Conservation (phyloP, 192 early-diverging fungal species). For the Entomortierella lignicola region DNA sequence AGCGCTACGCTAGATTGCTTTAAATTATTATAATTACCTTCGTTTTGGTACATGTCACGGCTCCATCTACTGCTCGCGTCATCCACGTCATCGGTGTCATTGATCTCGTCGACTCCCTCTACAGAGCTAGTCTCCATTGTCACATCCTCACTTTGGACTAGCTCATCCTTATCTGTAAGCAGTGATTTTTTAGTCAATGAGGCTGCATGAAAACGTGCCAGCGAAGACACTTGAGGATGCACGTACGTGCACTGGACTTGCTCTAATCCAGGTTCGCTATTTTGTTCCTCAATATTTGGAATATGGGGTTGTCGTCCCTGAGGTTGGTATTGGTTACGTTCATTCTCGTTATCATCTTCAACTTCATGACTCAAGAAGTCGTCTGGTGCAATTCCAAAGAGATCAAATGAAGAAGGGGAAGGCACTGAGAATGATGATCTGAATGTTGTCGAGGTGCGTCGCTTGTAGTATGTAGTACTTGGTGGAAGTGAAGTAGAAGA, state of each 20-base stretch:
- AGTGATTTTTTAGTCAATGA: too few relatives aligned
- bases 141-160: too few relatives aligned
- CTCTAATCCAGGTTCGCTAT: background rate
- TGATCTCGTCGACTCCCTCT: too few relatives aligned
- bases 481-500: background rate
- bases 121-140: too few relatives aligned
- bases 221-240: too few relatives aligned
- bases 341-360: background rate
- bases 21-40: background rate
- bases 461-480: background rate
- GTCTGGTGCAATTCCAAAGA: constrained; percentile 24
- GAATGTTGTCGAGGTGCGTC: constrained; percentile 26
- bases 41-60: background rate
- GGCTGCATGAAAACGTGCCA: too few relatives aligned
- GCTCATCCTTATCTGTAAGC: too few relatives aligned
- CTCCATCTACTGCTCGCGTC: background rate
- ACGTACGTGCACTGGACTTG: background rate
- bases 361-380: constrained; percentile 14
- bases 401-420: constrained; percentile 14
- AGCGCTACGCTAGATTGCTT: too few relatives aligned
- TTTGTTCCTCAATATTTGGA: background rate
- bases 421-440: constrained; percentile 23
- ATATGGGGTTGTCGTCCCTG: background rate
- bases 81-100: constrained; percentile 11
- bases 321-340: background rate